Evolutionary conservation across 2,329 filamentous ascomycete species (phyloP), one percentile per base, ranked within the genome.

Genomic region (Penicillium digitatum): DNA sequence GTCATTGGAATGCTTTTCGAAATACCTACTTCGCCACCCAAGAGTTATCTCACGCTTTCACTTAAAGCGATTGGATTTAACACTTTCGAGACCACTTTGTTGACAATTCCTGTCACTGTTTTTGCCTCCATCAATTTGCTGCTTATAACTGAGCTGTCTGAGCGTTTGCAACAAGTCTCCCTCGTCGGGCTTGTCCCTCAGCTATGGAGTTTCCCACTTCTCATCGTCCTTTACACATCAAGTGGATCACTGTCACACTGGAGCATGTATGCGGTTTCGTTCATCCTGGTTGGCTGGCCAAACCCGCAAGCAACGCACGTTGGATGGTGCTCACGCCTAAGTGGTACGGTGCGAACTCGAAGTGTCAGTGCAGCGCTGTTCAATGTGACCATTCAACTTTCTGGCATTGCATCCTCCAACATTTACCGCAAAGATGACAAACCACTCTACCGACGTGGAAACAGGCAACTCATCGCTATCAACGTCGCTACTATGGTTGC

Each of bases 361-460:
- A 24, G 20, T 16, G 10, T 40, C 22, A 40, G 38, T 40, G 77
- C 78, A 0, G 78, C 78, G 2, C 58, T 80, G 22, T 81, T 81
- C 68, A 81, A 81, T 60, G 80, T 80, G 69, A 74, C 76, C 37
- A 74, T 78, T 8, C 77, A 59, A 40, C 49, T 57, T 18, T 59
- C 55, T 11, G 57, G 55, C 77, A 78, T 80, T 51, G 72, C 78
- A 14, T 69, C 70, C 2, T 60, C 67, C 29, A 80, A 81, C 59
- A 79, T 81, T 53, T 82, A 81, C 61, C 75, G 79, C 22, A 65
- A 77, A 9, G 79, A 82, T 39, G 82, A 84, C 62, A 74, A 76
- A 61, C 81, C 82, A 1, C 67, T 79, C 22, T 84, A 83, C 57
- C 70, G 45, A 7, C 57, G 57, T 14, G 57, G 57, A n/a, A 59